Evolutionary conservation across 305 asterid genomes (phyloP), one percentile per base, ranked within the genome.

Genomic region (Fraxinus greggii): DNA sequence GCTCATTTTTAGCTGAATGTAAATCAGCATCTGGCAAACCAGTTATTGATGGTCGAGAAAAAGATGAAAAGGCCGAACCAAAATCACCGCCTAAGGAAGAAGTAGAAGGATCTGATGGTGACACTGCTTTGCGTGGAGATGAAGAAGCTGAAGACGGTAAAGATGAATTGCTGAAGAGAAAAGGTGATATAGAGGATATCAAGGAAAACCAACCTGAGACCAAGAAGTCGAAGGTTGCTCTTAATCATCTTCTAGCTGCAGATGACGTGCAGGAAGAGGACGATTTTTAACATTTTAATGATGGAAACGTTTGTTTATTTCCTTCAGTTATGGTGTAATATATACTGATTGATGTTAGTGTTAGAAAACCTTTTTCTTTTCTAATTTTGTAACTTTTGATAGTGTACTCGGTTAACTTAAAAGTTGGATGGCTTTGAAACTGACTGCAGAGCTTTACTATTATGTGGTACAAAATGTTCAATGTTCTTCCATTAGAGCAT

Each of bases 171-270:
- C 77, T 45, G 13, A 94, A 92, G 91, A 88, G 97, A 81, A 90
- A 91, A 86, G 89, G 79, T 2, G 88, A 77, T 1, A 86, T 72
- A 31, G 90, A 82, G 3, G 84, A 77, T 23, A 51, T 31, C 19
- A 79, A 63, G 35, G 97, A 88, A 13, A 82, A 84, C 48, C 78
- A 85, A 8, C 77, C 82, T n/a, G 88, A 61, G 72, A 81, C 88
- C 7, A 95, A 93, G 92, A 95, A 89, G 85, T 72, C 90, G 0
- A 93, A 89, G 88, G 90, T 95, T 26, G 82, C 96, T 54, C 94
- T 95, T 3, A 87, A 89, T 80, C 99, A 93, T 89, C 97, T 95
- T 83, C 80, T 95, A n/a, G 90, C 97, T 72, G 85, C 90, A 67
- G 98, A 95, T 83, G 98, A 93, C 82, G 80, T 86, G 17, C 88